phyloP scores from a whole-genome alignment of 208 protist genomes.

The Acanthamoeba divionensis region DNA sequence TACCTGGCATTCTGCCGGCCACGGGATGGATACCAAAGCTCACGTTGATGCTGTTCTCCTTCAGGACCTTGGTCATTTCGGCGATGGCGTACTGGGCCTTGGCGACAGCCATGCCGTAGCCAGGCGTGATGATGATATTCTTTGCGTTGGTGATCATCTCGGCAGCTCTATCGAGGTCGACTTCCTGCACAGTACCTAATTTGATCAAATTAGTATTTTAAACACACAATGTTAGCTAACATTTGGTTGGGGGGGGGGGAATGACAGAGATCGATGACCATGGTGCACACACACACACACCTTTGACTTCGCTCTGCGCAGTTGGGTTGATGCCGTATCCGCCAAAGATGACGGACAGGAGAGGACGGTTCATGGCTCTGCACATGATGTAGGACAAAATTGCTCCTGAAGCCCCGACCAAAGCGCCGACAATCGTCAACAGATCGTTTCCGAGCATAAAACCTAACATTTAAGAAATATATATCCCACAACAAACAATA shows the following conservation, averaged over 20 bases:
- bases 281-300: too few relatives aligned
- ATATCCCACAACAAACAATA: not conserved
- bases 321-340: constrained; percentile 74
- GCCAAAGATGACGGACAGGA: constrained; percentile 84
- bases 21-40: constrained; percentile 89
- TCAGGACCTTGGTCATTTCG: constrained; percentile 75
- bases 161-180: not conserved
- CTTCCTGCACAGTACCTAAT: constrained; percentile 16
- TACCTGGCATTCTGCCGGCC: constrained; percentile 78
- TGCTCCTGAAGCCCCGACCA: constrained; percentile 88
- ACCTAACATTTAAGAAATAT: too few relatives aligned
- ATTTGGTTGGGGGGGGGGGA: not conserved
- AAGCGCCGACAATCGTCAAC: constrained; percentile 85
- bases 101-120: constrained; percentile 90
- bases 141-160: constrained; percentile 70
- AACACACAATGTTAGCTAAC: not conserved
- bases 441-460: constrained; percentile 86
- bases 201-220: not conserved
- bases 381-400: constrained; percentile 94
- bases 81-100: constrained; percentile 86
- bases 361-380: constrained; percentile 86
- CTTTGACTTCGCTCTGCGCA: not conserved
- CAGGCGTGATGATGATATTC: constrained; percentile 87
- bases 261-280: too few relatives aligned
- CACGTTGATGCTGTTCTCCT: constrained; percentile 67